Evolutionary conservation across 352 stramenopile species (phyloP).

Genomic region (Phytophthora pseudosyringae): DNA sequence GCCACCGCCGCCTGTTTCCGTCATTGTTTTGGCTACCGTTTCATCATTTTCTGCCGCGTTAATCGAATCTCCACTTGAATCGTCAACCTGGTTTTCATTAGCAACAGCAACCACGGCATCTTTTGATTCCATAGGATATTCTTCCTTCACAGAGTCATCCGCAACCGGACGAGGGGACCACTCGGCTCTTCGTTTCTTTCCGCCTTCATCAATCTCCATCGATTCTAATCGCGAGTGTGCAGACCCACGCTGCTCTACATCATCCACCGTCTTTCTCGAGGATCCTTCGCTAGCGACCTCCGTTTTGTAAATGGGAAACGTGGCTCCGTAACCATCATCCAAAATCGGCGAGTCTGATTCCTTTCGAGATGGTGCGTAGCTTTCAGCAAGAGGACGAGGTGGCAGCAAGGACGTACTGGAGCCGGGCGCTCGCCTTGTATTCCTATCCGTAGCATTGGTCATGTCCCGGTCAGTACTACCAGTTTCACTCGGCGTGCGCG

Average conservation of each 20-base stretch:
- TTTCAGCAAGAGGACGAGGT: slow-evolving; percentile 42
- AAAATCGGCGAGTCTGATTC: slow-evolving; percentile 12
- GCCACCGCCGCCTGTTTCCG: slow-evolving; percentile 2
- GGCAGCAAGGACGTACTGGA: slow-evolving; percentile 33
- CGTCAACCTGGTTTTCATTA: neutral
- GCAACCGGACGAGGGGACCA: slow-evolving; percentile 2
- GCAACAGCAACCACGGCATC: neutral
- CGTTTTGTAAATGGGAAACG: slow-evolving; percentile 9
- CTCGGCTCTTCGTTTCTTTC: slow-evolving; percentile 8
- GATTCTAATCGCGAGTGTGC: slow-evolving; percentile 8
- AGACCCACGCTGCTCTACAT: neutral
- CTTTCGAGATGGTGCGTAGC: slow-evolving; percentile 32
- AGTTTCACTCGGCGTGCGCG: slow-evolving; percentile 37
- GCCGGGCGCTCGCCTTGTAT: slow-evolving; percentile 30
- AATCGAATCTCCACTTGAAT: neutral
- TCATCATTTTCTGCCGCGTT: slow-evolving; percentile 3
- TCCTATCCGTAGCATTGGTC: slow-evolving; percentile 18
- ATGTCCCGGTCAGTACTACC: slow-evolving; percentile 34
- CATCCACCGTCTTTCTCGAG: slow-evolving; percentile 5
- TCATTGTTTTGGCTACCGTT: neutral
- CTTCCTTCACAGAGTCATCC: slow-evolving; percentile 11
- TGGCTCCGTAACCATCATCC: slow-evolving; percentile 18
- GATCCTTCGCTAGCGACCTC: slow-evolving; percentile 7
- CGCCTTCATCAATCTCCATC: slow-evolving; percentile 14
- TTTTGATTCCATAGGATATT: neutral